A percentile compares a stretch with the other conserved stretches of the same genome.
These are phyloP conservation scores for Cenchrus fungigraminus DNA, from an alignment of 176 grass and related monocot species.

Conservation along the genomic window DNA sequence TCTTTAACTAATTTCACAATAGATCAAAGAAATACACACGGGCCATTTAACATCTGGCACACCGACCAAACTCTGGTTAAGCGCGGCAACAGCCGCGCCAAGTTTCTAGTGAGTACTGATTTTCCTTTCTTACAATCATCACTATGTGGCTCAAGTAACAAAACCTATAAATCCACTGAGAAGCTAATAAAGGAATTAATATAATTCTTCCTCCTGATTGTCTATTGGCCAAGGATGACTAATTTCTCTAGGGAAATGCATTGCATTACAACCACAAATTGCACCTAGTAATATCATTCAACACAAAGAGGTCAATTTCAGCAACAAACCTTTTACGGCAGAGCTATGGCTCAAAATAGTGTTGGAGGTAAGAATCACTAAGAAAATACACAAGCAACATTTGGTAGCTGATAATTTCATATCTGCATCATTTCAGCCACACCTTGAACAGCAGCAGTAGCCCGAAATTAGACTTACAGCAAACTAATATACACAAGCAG, in stretches of 20 bases:
- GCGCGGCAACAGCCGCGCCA: no score
- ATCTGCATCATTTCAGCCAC: not conserved
- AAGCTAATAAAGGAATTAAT: not conserved
- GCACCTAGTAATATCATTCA: not conserved
- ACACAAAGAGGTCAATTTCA: not conserved
- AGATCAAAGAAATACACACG: no score
- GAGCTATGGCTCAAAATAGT: not conserved
- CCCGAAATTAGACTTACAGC: not conserved
- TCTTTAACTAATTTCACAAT: no score
- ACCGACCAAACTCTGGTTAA: no score
- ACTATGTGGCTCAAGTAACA: not conserved
- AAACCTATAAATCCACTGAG: not conserved
- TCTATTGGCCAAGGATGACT: not conserved
- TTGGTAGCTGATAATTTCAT: no score
- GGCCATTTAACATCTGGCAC: no score
- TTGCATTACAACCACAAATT: not conserved
- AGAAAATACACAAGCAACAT: not conserved
- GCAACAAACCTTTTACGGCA: not conserved
- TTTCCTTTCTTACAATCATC: not conserved
- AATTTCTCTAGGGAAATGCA: not conserved
- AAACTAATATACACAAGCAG: constrained; percentile 22
- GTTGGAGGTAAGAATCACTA: not conserved
- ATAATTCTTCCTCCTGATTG: not conserved
- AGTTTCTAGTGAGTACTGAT: no score
- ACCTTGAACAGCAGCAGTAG: not conserved